phyloP scores from a whole-genome alignment of 2,329 filamentous ascomycete species.

The Stagonosporopsis rhizophila region DNA sequence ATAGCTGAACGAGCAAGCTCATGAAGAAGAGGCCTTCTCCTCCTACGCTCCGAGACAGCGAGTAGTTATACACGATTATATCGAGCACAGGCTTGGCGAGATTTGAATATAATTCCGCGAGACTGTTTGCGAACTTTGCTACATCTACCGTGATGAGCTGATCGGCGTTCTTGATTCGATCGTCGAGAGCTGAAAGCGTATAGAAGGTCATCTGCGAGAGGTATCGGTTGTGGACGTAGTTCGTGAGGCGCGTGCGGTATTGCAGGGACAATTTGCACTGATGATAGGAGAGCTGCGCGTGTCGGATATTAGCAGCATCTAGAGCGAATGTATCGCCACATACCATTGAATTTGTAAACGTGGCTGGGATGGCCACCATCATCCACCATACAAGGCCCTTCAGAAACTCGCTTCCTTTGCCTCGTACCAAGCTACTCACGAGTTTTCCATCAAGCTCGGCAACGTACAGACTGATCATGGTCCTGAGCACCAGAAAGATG shows the following conservation, averaged over 20 bases:
- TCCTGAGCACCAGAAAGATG: slow-evolving; percentile 88
- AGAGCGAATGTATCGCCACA: slow-evolving; percentile 35
- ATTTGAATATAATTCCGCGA: slow-evolving; percentile 96
- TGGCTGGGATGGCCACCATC: slow-evolving; percentile 92
- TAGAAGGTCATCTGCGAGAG: slow-evolving; percentile 98
- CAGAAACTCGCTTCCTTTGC: slow-evolving; percentile 88
- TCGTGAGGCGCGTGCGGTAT: slow-evolving; percentile 92
- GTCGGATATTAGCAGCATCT: slow-evolving; percentile 17
- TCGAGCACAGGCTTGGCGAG: slow-evolving; percentile 93
- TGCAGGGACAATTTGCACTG: slow-evolving; percentile 93
- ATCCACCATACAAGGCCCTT: slow-evolving; percentile 97
- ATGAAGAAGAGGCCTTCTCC: slow-evolving; percentile 96
- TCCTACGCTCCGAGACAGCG: slow-evolving; percentile 91
- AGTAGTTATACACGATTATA: slow-evolving; percentile 97
- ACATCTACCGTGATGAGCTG: slow-evolving; percentile 97
- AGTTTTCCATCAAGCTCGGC: slow-evolving; percentile 94
- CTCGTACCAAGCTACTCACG: slow-evolving; percentile 90
- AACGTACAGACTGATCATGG: slow-evolving; percentile 92
- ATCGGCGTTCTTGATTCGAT: slow-evolving; percentile 97
- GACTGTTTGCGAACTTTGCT: slow-evolving; percentile 91
- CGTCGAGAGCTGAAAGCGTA: slow-evolving; percentile 90
- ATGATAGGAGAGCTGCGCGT: slow-evolving; percentile 82
- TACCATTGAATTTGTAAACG: slow-evolving; percentile 99
- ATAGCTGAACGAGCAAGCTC: slow-evolving; percentile 91
- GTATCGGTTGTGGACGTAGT: slow-evolving; percentile 93